Evolutionary conservation across 2,329 filamentous ascomycete species (phyloP), one percentile per base, ranked within the genome.

Genomic region (Parastagonospora nodorum): DNA sequence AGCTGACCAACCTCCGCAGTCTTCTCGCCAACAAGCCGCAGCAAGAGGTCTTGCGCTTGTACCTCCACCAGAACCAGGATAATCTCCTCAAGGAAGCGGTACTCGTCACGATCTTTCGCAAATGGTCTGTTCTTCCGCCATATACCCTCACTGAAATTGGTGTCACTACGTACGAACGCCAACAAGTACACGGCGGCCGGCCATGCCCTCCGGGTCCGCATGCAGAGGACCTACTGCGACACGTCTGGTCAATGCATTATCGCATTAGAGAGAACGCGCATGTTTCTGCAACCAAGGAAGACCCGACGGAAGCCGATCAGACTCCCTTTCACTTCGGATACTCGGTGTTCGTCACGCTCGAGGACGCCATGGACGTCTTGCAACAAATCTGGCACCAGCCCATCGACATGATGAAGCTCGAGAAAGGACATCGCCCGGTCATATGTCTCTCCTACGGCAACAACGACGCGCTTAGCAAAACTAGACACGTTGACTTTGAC

Each of bases 111-210:
- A 12, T 61, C 12, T 36, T 50, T 43, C 55, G 48, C n/a, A 55
- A 51, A 27, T 55, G 55, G 50, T 51, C 51, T 8, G 28, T 19
- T 2, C 33, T 38, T 28, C 42, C 44, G 7, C 58, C 58, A 5
- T 44, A 56, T 31, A 42, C 32, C 14, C 45, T 58, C 28, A 53
- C 48, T n/a, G 60, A 58, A 8, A 42, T 63, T 4, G 60, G 62
- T 6, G 51, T 63, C 27, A 46, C 55, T 2, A 59, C 53, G 24
- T 59, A 55, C 40, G 39, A 58, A 12, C 16, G 51, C 8, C 29
- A 24, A n/a, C 19, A 40, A 6, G 16, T 50, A 4, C 44, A 48
- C 5, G 24, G 48, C 8, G 45, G 37, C 3, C 15, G 38, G 9
- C 30, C 49, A n/a, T 28, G 27, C 0, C 46, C 11, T 8, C 39